phyloP scores from a whole-genome alignment of 306 rosid species.

The Bauhinia variegata region DNA sequence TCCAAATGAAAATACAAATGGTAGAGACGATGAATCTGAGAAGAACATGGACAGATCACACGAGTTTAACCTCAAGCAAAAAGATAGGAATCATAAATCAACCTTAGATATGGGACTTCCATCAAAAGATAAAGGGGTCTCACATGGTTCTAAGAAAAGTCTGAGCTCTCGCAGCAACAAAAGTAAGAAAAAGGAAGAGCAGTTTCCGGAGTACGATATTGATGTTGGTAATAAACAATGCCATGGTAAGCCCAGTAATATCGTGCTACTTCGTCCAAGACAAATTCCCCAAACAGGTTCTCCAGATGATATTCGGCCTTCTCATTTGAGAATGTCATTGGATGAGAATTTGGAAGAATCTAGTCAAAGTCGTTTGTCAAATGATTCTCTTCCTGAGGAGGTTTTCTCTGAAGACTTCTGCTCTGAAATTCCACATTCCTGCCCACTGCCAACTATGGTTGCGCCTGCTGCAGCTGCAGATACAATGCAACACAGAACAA shows the following conservation, averaged over 20 bases:
- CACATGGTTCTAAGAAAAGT: conserved; percentile 43
- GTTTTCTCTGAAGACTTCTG: conserved; percentile 41
- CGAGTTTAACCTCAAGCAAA: conserved; percentile 46
- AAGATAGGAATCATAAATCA: conserved; percentile 42
- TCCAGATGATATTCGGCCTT: conserved; percentile 39
- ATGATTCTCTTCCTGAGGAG: conserved; percentile 47
- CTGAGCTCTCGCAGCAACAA: conserved; percentile 34
- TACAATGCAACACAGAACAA: conserved; percentile 31
- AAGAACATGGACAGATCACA: conserved; percentile 43
- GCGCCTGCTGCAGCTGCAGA: conserved; percentile 40
- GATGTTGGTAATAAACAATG: conserved; percentile 40
- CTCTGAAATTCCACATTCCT: conserved; percentile 58
- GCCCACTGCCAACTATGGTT: conserved; percentile 45
- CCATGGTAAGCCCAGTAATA: conserved; percentile 41
- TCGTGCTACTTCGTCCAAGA: conserved; percentile 56
- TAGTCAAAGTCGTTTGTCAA: conserved; percentile 54
- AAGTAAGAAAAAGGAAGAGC: conserved; percentile 45
- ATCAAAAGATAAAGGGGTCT: conserved; percentile 38
- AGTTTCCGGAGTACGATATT: conserved; percentile 35
- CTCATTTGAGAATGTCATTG: conserved; percentile 42
- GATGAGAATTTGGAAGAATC: conserved; percentile 49
- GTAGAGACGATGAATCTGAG: conserved; percentile 38
- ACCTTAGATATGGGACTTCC: conserved; percentile 37
- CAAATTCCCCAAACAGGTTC: conserved; percentile 43
- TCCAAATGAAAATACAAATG: conserved; percentile 40